Evolutionary conservation across 139 green algal species (phyloP).

Genomic region (Coelastrella sp.): DNA sequence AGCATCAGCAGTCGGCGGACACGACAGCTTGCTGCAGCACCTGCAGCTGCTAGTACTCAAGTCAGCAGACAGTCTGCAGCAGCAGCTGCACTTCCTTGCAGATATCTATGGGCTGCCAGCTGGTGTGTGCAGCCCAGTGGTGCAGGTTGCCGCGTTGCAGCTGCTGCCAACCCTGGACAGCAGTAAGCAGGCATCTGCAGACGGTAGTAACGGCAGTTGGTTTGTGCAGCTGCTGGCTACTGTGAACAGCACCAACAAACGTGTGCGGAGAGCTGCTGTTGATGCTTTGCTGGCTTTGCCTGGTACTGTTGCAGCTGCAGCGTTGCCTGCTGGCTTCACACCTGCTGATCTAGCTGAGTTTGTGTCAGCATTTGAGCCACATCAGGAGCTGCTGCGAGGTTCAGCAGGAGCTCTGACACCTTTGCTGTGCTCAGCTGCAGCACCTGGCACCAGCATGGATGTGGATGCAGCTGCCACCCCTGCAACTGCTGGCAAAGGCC

Average conservation of each 20-base stretch:
- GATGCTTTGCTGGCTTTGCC: slow-evolving; percentile 7
- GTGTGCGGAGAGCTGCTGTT: slow-evolving; percentile 39
- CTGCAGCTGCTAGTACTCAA: slow-evolving; percentile 34
- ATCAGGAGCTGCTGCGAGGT: background rate
- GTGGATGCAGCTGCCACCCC: too few species aligned
- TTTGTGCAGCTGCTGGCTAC: slow-evolving; percentile 49
- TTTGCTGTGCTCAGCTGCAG: slow-evolving; percentile 22
- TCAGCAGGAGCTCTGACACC: background rate
- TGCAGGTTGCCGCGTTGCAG: slow-evolving; percentile 30
- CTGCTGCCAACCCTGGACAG: background rate
- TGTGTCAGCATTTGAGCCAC: background rate
- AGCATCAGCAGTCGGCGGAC: slow-evolving; percentile 24
- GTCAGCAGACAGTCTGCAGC: background rate
- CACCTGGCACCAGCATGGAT: slow-evolving; percentile 30
- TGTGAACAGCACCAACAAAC: background rate
- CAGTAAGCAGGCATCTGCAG: background rate
- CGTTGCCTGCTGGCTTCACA: too few species aligned
- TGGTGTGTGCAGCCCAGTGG: background rate
- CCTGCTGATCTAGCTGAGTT: too few species aligned
- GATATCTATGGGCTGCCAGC: slow-evolving; percentile 27
- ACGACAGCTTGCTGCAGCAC: slow-evolving; percentile 10
- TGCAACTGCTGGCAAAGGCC: background rate
- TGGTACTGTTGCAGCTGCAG: too few species aligned
- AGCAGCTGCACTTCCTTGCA: slow-evolving; percentile 20
- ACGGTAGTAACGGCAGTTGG: slow-evolving; percentile 18